Conservation (phyloP, 108 stramenopile genomes). For the Pelagomonas calceolata region DNA sequence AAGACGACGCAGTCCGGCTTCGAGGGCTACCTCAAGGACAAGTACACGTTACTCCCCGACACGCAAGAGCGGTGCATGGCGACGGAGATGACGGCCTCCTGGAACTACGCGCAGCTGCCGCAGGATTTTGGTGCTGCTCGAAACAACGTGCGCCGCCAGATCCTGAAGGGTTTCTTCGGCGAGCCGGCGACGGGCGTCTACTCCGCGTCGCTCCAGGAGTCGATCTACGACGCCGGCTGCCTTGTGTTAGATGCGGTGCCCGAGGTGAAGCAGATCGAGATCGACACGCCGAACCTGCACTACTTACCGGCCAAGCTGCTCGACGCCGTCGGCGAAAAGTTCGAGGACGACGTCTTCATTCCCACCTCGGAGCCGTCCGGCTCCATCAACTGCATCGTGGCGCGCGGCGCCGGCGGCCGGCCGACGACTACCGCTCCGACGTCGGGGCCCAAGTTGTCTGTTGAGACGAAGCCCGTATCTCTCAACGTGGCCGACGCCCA, state of each 20-base stretch:
- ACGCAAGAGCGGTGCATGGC: slow-evolving; percentile 29
- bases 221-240: slow-evolving; percentile 41
- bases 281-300: slow-evolving; percentile 44
- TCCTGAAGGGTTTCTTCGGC: slow-evolving; percentile 34
- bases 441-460: no score
- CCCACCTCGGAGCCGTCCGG: slow-evolving; percentile 41
- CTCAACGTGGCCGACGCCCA: no score
- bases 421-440: no score
- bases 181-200: slow-evolving; percentile 35
- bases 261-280: slow-evolving; percentile 19
- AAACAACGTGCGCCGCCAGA: background rate
- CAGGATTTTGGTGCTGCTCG: background rate
- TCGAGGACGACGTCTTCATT: slow-evolving; percentile 30
- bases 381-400: slow-evolving; percentile 34
- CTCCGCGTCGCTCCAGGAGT: slow-evolving; percentile 37
- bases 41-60: slow-evolving; percentile 34
- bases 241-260: slow-evolving; percentile 19
- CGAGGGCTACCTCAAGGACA: slow-evolving; percentile 28
- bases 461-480: no score
- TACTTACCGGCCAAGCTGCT: slow-evolving; percentile 34
- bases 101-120: slow-evolving; percentile 3
- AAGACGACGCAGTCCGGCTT: slow-evolving; percentile 45
- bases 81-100: slow-evolving; percentile 12
- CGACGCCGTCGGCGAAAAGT: slow-evolving; percentile 31
- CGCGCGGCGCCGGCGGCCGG: slow-evolving; percentile 3